Base-by-base conservation (phyloP, 2,329 filamentous ascomycete species). In the Mollisia scopiformis region DNA sequence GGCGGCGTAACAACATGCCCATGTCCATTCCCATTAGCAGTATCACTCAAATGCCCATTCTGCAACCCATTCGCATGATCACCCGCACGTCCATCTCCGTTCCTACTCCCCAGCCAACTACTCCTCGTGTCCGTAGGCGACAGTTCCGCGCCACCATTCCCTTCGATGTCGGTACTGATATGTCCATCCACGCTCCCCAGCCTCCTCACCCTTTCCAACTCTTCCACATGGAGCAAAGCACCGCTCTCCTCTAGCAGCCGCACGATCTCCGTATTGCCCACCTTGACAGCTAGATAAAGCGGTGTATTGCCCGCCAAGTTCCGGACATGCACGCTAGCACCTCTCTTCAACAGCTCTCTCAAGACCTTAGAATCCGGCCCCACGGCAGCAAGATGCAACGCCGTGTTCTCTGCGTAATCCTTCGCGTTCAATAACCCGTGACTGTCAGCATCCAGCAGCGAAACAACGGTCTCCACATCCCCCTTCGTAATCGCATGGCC, bases 281-380 rank as follows among this genome's bases (percentile, higher is more conserved):
- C 81, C 72, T 86, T 80, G 66, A 82, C 80, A 5, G 88, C 87
- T 13, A 90, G 76, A 70, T 85, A 89, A 13, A 90, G 77, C 10
- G 88, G 84, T 3, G 87, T 89, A 72, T 88, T 88, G 67, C 88
- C 83, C 10, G 85, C 87, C 51, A 81, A 76, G 73, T 90, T 90
- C 43, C 87, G 77, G 43, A 82, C 81, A 71, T 90, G 88, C 6
- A 90, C 87, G 69, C 86, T 88, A n/a, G 85, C 86, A 7, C 88
- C 88, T 21, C 81, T 78, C 43, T 78, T 78, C 13, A 90, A 78
- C 50, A 90, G 75, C 69, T 86, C 83, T 25, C 80, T 76, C 68
- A 89, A 75, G 30, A 90, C 80, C n/a, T 79, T 78, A 1, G 78
- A 75, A 60, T 82, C 79, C 19, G 84, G 80, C 21, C 73, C 67